Evolutionary conservation across 2,329 filamentous ascomycete genomes (phyloP).

Genomic region (Coniochaeta ligniaria): DNA sequence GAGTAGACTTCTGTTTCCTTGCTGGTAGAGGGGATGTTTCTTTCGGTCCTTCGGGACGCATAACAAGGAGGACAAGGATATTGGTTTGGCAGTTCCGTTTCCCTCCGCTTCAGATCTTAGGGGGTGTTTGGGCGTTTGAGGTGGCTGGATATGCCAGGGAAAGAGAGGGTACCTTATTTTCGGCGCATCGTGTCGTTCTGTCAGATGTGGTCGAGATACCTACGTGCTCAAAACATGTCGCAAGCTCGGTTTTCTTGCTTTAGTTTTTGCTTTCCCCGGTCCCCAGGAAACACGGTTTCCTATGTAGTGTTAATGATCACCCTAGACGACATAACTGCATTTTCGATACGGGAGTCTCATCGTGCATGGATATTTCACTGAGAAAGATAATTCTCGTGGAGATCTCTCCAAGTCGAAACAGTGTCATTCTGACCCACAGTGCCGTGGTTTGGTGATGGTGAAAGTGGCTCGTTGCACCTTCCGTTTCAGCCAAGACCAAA

Average conservation of each 20-base stretch:
- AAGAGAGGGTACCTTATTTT: background rate
- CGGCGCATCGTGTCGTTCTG: background rate
- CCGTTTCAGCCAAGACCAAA: background rate
- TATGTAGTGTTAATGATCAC: background rate
- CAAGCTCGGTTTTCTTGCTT: background rate
- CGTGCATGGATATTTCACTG: background rate
- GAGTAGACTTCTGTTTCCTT: background rate
- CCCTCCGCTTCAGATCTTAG: background rate
- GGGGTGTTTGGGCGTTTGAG: background rate
- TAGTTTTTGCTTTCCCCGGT: background rate
- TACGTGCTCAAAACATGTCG: background rate
- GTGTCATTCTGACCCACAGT: background rate
- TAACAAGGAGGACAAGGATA: background rate
- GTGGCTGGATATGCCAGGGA: background rate
- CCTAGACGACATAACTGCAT: background rate
- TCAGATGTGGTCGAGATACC: background rate
- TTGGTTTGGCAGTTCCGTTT: background rate
- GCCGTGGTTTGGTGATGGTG: background rate
- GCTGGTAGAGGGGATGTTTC: background rate
- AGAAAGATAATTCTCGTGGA: background rate
- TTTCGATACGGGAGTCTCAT: background rate
- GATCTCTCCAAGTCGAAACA: background rate
- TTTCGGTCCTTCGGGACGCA: background rate
- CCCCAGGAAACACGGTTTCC: background rate
- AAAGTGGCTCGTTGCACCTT: background rate